phyloP scores from a whole-genome alignment of 257 asterid genomes.

The Lycium ferocissimum region DNA sequence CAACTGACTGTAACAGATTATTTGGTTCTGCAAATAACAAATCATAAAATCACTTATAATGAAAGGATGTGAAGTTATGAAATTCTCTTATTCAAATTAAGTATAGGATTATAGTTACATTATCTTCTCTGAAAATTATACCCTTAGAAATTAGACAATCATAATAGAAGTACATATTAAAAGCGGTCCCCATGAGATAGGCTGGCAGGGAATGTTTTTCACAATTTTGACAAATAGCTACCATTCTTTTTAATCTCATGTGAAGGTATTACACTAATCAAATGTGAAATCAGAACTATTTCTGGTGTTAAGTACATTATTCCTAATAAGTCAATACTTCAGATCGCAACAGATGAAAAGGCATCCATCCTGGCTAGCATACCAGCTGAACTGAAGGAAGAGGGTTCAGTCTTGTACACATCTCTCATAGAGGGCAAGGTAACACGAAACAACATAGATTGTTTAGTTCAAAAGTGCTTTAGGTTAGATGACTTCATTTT shows the following conservation, averaged over 20 bases:
- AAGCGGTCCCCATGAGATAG: neutral
- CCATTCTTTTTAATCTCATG: neutral
- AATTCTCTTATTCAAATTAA: neutral
- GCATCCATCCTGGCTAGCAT: slow-evolving; percentile 78
- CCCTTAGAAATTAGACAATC: neutral
- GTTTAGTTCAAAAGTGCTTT: slow-evolving; percentile 18
- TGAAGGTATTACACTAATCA: neutral
- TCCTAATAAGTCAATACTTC: too few species aligned
- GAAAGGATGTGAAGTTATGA: neutral
- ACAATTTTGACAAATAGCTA: neutral
- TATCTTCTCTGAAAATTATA: neutral
- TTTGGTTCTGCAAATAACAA: neutral
- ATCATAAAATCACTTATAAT: neutral
- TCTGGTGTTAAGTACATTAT: neutral
- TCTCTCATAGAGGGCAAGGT: slow-evolving; percentile 93
- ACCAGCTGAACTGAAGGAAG: slow-evolving; percentile 73
- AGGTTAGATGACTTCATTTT: slow-evolving; percentile 11
- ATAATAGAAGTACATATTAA: neutral
- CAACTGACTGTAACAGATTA: neutral
- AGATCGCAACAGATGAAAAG: slow-evolving; percentile 83
- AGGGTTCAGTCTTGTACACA: slow-evolving; percentile 78
- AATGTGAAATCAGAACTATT: neutral
- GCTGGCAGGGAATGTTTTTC: neutral
- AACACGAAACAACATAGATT: slow-evolving; percentile 40
- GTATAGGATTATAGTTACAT: neutral